Base-by-base conservation (phyloP, 768 basidiomycete species). In the Hirschioporus abietinus region DNA sequence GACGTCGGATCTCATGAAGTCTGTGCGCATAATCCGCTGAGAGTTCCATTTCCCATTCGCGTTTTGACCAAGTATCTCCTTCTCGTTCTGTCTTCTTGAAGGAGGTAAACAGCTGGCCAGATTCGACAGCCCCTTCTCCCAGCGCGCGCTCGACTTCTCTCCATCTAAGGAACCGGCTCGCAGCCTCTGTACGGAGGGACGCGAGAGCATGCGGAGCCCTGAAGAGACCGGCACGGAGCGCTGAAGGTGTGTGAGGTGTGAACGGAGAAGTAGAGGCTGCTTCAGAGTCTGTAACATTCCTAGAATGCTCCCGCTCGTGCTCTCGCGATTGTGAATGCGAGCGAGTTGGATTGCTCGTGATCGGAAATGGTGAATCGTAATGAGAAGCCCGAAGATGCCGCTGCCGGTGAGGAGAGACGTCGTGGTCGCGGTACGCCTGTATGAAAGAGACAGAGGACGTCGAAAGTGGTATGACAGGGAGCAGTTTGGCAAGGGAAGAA, bases 101-200 rank as follows among this genome's bases (percentile, higher is more conserved):
- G 20, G 25, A n/a, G n/a, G 9, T 59, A 30, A 8, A 30, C 2
- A 3, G 20, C 3, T 9, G 2, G 58, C 9, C 58, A n/a, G n/a
- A 3, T 59, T 59, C 58, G 7, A 3, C 58, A 3, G 2, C 20
- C 58, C 58, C 58, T 4, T 76, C 76, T 66, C 81, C 80, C 7
- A 85, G 83, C 12, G 83, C 83, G 23, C 82, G 79, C 68, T 89
- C 86, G 27, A 91, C 84, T 72, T 90, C 90, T 35, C 88, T 79
- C 90, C 90, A 91, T 34, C 84, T 83, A 66, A 90, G 74, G 74
- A 90, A 91, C 23, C 90, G 83, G 66, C 90, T 88, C 0, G 86
- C 81, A 0, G 88, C 89, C 74, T 91, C 90, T 20, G 75, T 78
- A 35, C 90, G 84, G 34, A 91, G 78, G 1, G 79, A 72, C 1